Conservation (phyloP, 2,329 filamentous ascomycete genomes). For the Sordariomycetes sp. region DNA sequence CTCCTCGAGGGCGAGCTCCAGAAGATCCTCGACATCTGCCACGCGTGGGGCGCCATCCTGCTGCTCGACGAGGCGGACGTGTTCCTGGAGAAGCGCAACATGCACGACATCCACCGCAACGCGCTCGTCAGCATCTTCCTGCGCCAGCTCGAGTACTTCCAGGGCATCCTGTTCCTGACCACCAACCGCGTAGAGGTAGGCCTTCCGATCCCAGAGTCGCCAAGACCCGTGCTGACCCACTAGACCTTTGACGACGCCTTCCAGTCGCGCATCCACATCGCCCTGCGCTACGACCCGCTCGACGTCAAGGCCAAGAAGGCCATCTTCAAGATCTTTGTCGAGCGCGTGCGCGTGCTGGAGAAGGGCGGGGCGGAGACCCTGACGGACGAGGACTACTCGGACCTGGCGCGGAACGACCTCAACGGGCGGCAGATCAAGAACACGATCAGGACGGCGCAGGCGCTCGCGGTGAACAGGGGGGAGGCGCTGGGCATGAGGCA, state of each 20-base stretch:
- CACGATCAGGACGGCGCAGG: constrained; percentile 59
- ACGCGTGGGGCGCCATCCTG: constrained; percentile 15
- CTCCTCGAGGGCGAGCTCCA: constrained; percentile 68
- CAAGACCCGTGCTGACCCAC: background rate
- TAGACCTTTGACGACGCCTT: constrained; percentile 84
- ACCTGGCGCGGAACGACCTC: constrained; percentile 54
- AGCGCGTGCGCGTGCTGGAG: constrained; percentile 57
- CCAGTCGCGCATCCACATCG: constrained; percentile 78
- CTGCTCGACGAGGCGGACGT: constrained; percentile 12
- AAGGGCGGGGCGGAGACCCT: constrained; percentile 33
- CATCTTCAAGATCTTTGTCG: constrained; percentile 79
- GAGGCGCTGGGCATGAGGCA: constrained; percentile 66
- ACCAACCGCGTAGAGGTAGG: constrained; percentile 27
- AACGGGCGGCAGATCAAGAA: constrained; percentile 74
- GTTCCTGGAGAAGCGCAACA: constrained; percentile 11
- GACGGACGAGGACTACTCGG: constrained; percentile 54
- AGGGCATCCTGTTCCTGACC: constrained; percentile 30
- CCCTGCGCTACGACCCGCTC: constrained; percentile 69
- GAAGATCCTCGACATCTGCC: constrained; percentile 44
- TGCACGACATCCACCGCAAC: constrained; percentile 14
- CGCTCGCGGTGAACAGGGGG: constrained; percentile 66
- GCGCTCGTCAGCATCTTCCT: constrained; percentile 23
- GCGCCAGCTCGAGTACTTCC: constrained; percentile 27
- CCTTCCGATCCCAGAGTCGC: background rate
- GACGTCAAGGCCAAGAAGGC: constrained; percentile 60